These are phyloP conservation scores for Rhypophila decipiens DNA, from an alignment of 495 filamentous ascomycete genomes.

Conservation along the genomic window DNA sequence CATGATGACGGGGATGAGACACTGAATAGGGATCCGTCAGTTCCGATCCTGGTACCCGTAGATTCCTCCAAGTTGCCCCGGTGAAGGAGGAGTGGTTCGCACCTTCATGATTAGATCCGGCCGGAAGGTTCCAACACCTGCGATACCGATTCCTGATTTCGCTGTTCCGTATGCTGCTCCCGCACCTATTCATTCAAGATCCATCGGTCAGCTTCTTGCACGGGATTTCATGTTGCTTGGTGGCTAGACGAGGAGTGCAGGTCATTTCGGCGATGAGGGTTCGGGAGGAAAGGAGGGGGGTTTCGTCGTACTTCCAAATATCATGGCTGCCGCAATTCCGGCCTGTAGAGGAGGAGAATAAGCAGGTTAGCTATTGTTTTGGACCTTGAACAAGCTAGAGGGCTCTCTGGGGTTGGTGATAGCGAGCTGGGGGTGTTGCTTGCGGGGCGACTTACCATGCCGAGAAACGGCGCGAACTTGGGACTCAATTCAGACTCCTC, in stretches of 20 bases:
- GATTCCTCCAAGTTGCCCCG: no score
- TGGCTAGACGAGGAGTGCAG: neutral
- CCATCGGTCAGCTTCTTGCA: constrained; percentile 17
- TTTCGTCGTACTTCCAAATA: constrained; percentile 75
- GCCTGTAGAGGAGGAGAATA: constrained; percentile 44
- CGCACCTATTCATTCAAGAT: constrained; percentile 50
- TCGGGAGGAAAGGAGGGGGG: constrained; percentile 8
- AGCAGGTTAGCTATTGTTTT: constrained; percentile 29
- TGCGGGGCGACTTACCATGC: constrained; percentile 64
- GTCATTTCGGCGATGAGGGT: neutral
- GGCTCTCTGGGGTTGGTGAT: no score
- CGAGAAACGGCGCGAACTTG: constrained; percentile 94
- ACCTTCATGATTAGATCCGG: constrained; percentile 99
- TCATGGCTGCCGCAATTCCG: constrained; percentile 88
- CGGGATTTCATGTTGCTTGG: neutral
- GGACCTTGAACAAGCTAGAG: no score
- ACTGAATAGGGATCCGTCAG: constrained; percentile 39
- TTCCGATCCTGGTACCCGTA: neutral
- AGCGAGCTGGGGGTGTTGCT: neutral
- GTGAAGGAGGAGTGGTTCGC: constrained; percentile 11
- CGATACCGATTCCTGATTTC: constrained; percentile 93
- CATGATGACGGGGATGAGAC: constrained; percentile 95
- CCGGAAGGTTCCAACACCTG: constrained; percentile 86
- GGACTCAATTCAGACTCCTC: constrained; percentile 57
- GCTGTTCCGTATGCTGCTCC: constrained; percentile 97